Base-by-base conservation (phyloP, 1,139 yeast species). In the Geotrichum europaeum region DNA sequence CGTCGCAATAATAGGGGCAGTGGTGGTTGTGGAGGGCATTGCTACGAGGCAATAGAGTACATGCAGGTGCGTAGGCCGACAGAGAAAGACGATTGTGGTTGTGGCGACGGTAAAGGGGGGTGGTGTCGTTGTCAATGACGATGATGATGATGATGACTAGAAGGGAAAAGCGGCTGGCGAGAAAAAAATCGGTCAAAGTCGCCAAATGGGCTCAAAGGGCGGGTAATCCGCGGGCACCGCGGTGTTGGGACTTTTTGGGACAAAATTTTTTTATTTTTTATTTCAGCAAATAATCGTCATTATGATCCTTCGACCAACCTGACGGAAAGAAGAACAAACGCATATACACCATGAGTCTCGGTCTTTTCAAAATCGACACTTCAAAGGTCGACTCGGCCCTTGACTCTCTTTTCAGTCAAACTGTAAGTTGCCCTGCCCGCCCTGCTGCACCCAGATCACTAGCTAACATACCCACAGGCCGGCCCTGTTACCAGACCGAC, bases 401-500 rank as follows among this genome's bases (percentile, higher is more conserved):
- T 25, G 59, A 57, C 25, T 58, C 72, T 12, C 68, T 75, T 34
- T 66, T 71, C 53, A 63, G 68, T 20, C 60, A 64, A n/a, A 65
- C 65, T 51, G 66, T 55, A 49, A 30, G 47, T 15, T 40, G 20
- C n/a, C 4, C 18, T 40, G 18, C 43, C 9, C 40, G 1, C 9
- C 40, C n/a, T 6, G 40, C 40, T n/a, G 20, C 20, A n/a, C 47
- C 18, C 47, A 13, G 18, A 34, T 34, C 25, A 30, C 59, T 52
- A 56, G 51, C 59, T 30, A 22, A 22, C 20, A 36, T 36, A 15
- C 20, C 47, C 20, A 15, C 34, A 56, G 59, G 53, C 72, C 28
- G 72, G 73, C 36, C 72, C 76, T 20, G 67, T 71, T 10, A 60
- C 65, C 53, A 69, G 70, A 66, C 63, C 65, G 40, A 63, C 64